Base-by-base conservation (phyloP, 2,329 filamentous ascomycete species). In the Fusarium concolor region DNA sequence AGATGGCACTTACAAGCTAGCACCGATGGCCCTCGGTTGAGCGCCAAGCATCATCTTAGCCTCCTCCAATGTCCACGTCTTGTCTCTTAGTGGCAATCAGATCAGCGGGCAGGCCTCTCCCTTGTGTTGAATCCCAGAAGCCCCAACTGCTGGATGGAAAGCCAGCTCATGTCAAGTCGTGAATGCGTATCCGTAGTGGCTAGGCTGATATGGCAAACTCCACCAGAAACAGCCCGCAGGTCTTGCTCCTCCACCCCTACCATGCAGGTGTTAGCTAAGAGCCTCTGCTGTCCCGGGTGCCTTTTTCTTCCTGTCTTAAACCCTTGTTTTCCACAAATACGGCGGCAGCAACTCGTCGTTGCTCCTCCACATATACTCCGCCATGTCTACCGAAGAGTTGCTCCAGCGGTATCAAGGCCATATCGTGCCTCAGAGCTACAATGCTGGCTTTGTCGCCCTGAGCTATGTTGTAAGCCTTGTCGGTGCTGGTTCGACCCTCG, bases 381-480 rank as follows among this genome's bases (percentile, higher is more conserved):
- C 28, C 51, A 75, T 75, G 72, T 71, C 71, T 38, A 63, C 65
- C 15, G 61, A 72, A 51, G 70, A 79, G 15, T 68, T 84, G 26
- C 71, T 84, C 31, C 68, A 72, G 29, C 64, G 79, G 64, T 85
- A 84, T 63, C 67, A 82, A 63, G 83, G 80, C 22, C 74, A 81
- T 41, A 74, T 85, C 18, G 82, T 86, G 24, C 83, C 84, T 24
- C 79, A 81, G 44, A 79, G 79, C 50, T 89, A 85, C 77, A 82
- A 84, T 65, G 79, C 84, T 6, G 87, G 88, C 38, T 90, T 92
- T 71, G 85, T 95, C 14, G 84, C 90, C 24, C 83, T 93, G 68
- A 96, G 93, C 74, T 88, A 92, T 65, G 82, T 92, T 68, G 92
- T 93, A 72, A 95, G 92, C 73, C 83, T 92, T 33, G 85, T 93